Evolutionary conservation across 2,329 filamentous ascomycete genomes (phyloP), one percentile per base, ranked within the genome.

Genomic region (Ophiostoma ulmi): DNA sequence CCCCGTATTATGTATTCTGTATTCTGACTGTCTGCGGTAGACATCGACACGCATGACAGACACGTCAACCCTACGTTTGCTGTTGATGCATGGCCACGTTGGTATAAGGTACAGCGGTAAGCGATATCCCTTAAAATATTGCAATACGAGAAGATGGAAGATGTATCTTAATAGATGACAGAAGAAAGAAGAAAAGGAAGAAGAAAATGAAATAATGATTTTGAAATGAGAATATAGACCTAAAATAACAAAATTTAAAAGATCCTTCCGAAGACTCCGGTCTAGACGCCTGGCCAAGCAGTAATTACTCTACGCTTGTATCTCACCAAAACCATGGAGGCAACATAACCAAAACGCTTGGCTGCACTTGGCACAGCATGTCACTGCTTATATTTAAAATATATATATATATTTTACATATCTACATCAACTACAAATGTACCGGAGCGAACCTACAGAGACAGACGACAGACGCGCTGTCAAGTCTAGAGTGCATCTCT

Each of bases 41-140:
- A 31, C 31, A 31, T 31, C 31, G 2, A 31, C 31, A 31, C 14
- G 20, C 20, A 48, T 48, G 44, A 55, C n/a, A 55, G 52, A 55
- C 52, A 55, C 52, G 52, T 55, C 52, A 55, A 55, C 52, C 20
- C 17, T 48, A 17, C 14, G 44, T 7, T 7, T 55, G 52, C 52
- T 48, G 44, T 26, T 55, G 13, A 55, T 55, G 52, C 52, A n/a
- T 55, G n/a, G 52, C 52, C 52, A 55, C 52, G 52, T 55, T 22
- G 52, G 44, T 31, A 31, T 44, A 14, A 6, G 2, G 39, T 44
- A 48, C 44, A 48, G 5, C 14, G 17, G 20, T 48, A 5, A 17
- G 6, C 44, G 11, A 11, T 44, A 6, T 48, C 14, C 20, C 7
- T 17, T 48, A 2, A 10, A 44, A 44, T 44, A 17, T 6, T 6